A percentile compares a stretch with the other conserved stretches of the same genome.
phyloP scores from a whole-genome alignment of 306 rosid genomes.

The Medicago arabica region DNA sequence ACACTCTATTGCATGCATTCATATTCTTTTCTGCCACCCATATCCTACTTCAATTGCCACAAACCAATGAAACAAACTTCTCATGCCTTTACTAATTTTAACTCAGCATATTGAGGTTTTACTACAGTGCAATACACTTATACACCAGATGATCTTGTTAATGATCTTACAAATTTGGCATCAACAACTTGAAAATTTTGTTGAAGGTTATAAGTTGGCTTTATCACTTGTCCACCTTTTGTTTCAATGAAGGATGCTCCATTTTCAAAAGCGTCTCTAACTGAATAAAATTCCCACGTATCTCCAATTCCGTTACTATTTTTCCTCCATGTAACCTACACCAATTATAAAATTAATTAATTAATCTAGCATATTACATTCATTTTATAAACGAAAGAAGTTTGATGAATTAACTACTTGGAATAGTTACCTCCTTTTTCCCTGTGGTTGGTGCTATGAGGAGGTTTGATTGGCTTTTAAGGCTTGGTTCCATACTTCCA shows the following conservation, averaged over 20 bases:
- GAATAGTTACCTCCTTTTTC: slow-evolving; percentile 39
- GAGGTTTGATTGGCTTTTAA: slow-evolving; percentile 54
- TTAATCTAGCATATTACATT: neutral
- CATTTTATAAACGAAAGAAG: neutral
- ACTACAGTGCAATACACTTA: slow-evolving; percentile 36
- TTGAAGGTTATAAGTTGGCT: slow-evolving; percentile 33
- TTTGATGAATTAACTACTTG: neutral
- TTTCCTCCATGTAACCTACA: slow-evolving; percentile 51
- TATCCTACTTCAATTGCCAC: no score
- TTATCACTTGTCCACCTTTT: slow-evolving; percentile 8
- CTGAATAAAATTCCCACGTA: slow-evolving; percentile 39
- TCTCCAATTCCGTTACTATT: neutral
- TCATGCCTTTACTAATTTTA: neutral
- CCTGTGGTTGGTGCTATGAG: slow-evolving; percentile 47
- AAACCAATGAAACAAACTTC: no score
- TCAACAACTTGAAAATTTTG: slow-evolving; percentile 38
- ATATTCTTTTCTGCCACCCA: no score
- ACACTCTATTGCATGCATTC: no score
- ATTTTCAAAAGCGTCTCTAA: slow-evolving; percentile 45
- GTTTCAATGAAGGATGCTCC: slow-evolving; percentile 46
- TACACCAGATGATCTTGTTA: slow-evolving; percentile 42
- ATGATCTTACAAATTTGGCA: slow-evolving; percentile 34
- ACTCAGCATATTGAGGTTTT: slow-evolving; percentile 40
- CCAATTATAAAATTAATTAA: neutral
- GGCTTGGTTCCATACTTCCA: slow-evolving; percentile 44